Percentiles rank a stretch among this genome's conserved stretches.
Conservation (phyloP, 108 stramenopile genomes). For the Conticribra weissflogii region DNA sequence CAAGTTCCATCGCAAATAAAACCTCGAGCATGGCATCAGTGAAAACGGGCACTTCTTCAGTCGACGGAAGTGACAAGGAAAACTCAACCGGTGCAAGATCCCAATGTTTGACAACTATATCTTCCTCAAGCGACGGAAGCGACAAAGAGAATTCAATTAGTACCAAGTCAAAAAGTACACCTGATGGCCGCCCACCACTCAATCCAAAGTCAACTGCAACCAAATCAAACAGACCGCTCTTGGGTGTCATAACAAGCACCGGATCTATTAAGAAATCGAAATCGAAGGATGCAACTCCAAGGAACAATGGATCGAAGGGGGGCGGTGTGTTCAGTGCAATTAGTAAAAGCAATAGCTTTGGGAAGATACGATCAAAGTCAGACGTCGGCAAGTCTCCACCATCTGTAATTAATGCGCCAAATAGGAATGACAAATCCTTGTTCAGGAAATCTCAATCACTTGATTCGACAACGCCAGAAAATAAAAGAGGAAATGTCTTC, state of each 20-base stretch:
- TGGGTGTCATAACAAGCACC: background rate
- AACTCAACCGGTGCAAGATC: too few species aligned
- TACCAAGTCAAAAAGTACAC: background rate
- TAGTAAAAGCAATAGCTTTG: background rate
- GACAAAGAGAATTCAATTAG: background rate
- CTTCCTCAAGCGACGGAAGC: background rate
- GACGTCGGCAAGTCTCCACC: background rate
- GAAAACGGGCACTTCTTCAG: too few species aligned
- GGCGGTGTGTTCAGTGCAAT: background rate
- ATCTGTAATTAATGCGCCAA: background rate
- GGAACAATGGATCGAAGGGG: background rate
- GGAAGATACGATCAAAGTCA: background rate
- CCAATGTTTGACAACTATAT: background rate
- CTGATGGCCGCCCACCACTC: background rate
- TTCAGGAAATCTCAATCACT: too few species aligned
- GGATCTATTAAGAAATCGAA: background rate
- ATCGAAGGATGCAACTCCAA: background rate
- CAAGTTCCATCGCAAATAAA: too few species aligned
- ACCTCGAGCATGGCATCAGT: too few species aligned
- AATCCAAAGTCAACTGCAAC: background rate
- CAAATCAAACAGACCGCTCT: background rate
- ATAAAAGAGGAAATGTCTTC: too few species aligned
- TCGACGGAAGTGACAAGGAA: too few species aligned
- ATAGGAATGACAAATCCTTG: too few species aligned
- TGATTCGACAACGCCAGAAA: too few species aligned